Evolutionary conservation across 2,329 filamentous ascomycete genomes (phyloP), one percentile per base, ranked within the genome.

Genomic region (Cladosporium sp.): DNA sequence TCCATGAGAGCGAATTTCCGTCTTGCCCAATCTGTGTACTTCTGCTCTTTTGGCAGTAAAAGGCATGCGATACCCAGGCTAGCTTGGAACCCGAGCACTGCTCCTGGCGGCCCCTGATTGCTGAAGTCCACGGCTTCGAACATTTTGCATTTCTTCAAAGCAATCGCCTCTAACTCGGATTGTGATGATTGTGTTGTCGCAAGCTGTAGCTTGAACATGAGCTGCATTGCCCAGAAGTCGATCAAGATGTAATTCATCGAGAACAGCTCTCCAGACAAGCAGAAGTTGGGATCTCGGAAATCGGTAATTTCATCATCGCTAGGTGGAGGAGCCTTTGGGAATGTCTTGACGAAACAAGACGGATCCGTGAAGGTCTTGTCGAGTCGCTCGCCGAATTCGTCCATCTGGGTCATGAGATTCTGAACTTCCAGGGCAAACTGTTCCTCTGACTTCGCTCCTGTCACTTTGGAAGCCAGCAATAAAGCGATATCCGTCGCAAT

Each of bases 131-230:
- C 64, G 0, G 90, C 86, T 77, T 96, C 92, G 66, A 93, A 93
- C 66, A 94, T 84, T 72, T 91, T 89, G 74, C 90, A 93, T 50
- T 90, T 88, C 62, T 86, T 84, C 69, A 90, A 86, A 1, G 92
- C 90, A 65, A 90, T 83, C 1, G 81, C 76, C 3, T 81, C 81
- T n/a, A 66, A 73, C 62, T 90, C 87, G 14, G 82, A 75, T 14
- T 80, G 73, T 23, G 63, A 53, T 10, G 55, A 60, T 6, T 35
- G 31, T 1, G 85, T 82, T 59, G 85, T 80, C 3, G 87, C 84
- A 1, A 89, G 86, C 72, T 95, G 91, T 70, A 90, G 89, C 69
- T 88, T 87, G 78, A 92, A 92, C 89, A 97, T 92, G 66, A 95
- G 83, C 57, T 89, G 84, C 28, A 93, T 87, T 8, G 89, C 89